Evolutionary conservation across 2,329 filamentous ascomycete genomes (phyloP).

Genomic region (Ceratocystis variospora): DNA sequence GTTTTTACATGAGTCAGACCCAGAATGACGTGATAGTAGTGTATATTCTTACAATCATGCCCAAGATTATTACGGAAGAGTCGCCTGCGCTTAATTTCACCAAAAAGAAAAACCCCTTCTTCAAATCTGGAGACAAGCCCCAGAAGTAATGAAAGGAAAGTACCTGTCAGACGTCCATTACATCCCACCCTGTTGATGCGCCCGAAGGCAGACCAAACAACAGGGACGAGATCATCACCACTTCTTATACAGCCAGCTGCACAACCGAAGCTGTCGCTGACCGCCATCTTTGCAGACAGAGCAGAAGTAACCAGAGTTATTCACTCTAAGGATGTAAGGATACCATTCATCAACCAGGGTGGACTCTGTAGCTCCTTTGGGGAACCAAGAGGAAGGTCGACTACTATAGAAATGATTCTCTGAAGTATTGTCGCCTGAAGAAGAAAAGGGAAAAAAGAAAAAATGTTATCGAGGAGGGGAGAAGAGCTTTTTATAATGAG

Average conservation of each 20-base stretch:
- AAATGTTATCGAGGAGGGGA: not conserved
- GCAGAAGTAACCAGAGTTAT: constrained; percentile 47
- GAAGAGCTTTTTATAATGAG: constrained; percentile 12
- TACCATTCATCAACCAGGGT: constrained; percentile 90
- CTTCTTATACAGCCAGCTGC: constrained; percentile 56
- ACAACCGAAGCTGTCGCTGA: constrained; percentile 19
- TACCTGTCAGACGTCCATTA: constrained; percentile 81
- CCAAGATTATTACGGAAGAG: too few relatives aligned
- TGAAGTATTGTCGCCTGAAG: constrained; percentile 20
- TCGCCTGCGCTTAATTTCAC: too few relatives aligned
- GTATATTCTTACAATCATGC: too few relatives aligned
- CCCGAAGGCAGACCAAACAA: constrained; percentile 58
- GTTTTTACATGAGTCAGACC: too few relatives aligned
- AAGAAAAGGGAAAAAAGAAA: constrained; percentile 17
- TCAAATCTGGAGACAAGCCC: constrained; percentile 30
- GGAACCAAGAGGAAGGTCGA: constrained; percentile 81
- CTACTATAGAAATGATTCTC: constrained; percentile 98
- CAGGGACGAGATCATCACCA: constrained; percentile 91
- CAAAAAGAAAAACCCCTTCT: constrained; percentile 30
- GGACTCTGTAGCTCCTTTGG: constrained; percentile 84
- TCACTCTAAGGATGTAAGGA: constrained; percentile 87
- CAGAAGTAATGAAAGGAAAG: constrained; percentile 36
- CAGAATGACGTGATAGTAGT: too few relatives aligned
- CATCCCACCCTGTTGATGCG: constrained; percentile 64
- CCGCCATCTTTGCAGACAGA: constrained; percentile 50